phyloP scores from a whole-genome alignment of 108 stramenopile genomes.

The Conticribra weissflogii region DNA sequence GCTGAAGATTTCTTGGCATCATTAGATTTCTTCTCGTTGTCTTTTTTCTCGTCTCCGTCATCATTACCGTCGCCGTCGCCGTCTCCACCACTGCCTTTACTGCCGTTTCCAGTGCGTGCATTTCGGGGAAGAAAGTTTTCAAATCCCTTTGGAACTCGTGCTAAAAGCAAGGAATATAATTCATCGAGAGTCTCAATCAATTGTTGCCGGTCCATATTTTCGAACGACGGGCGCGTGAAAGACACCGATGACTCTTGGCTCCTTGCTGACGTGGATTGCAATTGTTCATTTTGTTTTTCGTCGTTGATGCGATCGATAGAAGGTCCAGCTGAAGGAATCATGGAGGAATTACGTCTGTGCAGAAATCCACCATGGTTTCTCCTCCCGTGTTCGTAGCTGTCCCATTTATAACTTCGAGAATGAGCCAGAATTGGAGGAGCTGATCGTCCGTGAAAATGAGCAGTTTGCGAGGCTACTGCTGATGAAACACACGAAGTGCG shows the following conservation, averaged over 20 bases:
- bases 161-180: constrained; percentile 22
- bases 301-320: no score
- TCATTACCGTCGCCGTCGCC: constrained; percentile 11
- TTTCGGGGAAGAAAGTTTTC: constrained; percentile 86
- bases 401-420: not conserved
- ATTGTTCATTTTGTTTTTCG: no score
- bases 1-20: constrained; percentile 26
- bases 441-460: not conserved
- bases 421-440: not conserved
- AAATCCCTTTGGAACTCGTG: constrained; percentile 81
- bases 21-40: constrained; percentile 26
- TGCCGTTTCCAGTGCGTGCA: constrained; percentile 30
- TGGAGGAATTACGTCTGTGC: no score
- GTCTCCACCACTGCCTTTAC: not conserved
- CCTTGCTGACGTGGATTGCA: no score
- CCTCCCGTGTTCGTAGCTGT: not conserved
- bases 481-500: no score
- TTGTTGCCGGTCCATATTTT: constrained; percentile 3
- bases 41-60: no score
- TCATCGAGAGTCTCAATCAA: constrained; percentile 15
- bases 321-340: no score
- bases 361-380: no score
- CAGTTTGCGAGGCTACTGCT: not conserved
- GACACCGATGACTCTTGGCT: not conserved
- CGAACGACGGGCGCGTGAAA: not conserved